Evolutionary conservation across 2,329 filamentous ascomycete genomes (phyloP).

Genomic region (Trichoderma pleuroti): DNA sequence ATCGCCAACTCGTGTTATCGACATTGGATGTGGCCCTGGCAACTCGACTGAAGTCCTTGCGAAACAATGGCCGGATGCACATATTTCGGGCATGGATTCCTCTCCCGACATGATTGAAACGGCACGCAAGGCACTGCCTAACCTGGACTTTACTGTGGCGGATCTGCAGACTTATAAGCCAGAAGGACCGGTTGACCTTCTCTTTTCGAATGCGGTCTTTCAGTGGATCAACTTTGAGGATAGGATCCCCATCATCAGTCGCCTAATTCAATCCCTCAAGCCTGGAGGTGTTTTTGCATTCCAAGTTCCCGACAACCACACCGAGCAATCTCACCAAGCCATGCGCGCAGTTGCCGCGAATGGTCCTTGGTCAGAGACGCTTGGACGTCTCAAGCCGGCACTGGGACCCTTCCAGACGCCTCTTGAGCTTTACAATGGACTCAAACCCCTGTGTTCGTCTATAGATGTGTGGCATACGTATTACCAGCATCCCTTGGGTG

Average conservation of each 20-base stretch:
- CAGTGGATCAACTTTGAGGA: conserved; percentile 50
- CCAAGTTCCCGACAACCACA: conserved; percentile 48
- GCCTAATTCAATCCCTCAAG: conserved; percentile 39
- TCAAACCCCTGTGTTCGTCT: conserved; percentile 39
- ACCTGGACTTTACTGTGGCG: conserved; percentile 42
- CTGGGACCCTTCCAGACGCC: conserved; percentile 48
- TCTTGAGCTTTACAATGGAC: conserved; percentile 45
- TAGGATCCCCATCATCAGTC: conserved; percentile 44
- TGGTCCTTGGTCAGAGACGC: conserved; percentile 37
- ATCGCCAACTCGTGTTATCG: conserved; percentile 45
- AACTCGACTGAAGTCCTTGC: conserved; percentile 53
- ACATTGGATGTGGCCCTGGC: conserved; percentile 59
- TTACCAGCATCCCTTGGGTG: conserved; percentile 51
- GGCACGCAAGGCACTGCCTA: conserved; percentile 40
- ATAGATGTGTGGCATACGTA: conserved; percentile 53
- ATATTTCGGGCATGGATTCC: conserved; percentile 51
- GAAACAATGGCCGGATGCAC: conserved; percentile 44
- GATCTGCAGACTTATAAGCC: conserved; percentile 44
- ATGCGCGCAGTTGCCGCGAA: conserved; percentile 45
- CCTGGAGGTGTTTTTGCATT: conserved; percentile 51
- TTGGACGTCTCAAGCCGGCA: conserved; percentile 32
- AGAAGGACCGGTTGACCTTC: conserved; percentile 36
- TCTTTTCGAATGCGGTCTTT: conserved; percentile 57
- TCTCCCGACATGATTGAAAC: conserved; percentile 53
- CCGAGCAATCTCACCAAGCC: conserved; percentile 44